Evolutionary conservation across 2,329 filamentous ascomycete genomes (phyloP).

Genomic region (Verticillium nubilum): DNA sequence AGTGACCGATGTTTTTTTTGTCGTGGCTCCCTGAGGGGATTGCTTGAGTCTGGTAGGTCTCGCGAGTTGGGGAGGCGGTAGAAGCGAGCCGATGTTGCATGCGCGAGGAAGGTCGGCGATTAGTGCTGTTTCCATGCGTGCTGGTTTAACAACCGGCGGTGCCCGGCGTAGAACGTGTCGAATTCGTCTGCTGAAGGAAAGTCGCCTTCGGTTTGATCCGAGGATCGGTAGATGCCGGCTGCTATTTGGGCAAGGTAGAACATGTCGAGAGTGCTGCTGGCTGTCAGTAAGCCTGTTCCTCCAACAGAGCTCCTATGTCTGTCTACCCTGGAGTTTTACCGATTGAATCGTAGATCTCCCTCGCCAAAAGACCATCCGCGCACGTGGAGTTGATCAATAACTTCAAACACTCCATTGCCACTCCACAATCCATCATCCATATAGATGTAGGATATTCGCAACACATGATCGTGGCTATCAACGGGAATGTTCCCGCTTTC

Average conservation of each 20-base stretch:
- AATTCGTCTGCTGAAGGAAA: constrained; percentile 1
- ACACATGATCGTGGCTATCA: constrained; percentile 3
- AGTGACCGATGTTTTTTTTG: constrained; percentile 1
- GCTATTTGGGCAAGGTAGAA: constrained; percentile 11
- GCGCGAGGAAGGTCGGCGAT: constrained; percentile 14
- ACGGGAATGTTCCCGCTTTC: constrained; percentile 4
- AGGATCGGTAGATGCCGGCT: constrained; percentile 7
- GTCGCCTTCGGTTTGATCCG: constrained; percentile 2
- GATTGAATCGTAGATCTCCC: constrained; percentile 6
- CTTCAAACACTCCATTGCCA: constrained; percentile 5
- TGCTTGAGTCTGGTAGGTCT: constrained; percentile 7
- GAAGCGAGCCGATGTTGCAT: constrained; percentile 9
- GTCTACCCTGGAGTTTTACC: not conserved
- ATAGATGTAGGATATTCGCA: constrained; percentile 11
- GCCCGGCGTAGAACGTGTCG: constrained; percentile 6
- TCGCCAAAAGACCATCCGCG: constrained; percentile 7
- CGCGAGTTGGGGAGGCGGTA: constrained; percentile 9
- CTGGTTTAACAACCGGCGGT: not conserved
- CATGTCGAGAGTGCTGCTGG: constrained; percentile 8
- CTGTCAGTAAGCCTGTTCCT: not conserved
- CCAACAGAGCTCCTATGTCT: not conserved
- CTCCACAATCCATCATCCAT: not conserved
- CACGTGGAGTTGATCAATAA: constrained; percentile 7
- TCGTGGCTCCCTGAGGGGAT: constrained; percentile 2
- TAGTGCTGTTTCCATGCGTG: constrained; percentile 2